phyloP scores from a whole-genome alignment of 1,139 yeast genomes.

The Taiozyma sp. region DNA sequence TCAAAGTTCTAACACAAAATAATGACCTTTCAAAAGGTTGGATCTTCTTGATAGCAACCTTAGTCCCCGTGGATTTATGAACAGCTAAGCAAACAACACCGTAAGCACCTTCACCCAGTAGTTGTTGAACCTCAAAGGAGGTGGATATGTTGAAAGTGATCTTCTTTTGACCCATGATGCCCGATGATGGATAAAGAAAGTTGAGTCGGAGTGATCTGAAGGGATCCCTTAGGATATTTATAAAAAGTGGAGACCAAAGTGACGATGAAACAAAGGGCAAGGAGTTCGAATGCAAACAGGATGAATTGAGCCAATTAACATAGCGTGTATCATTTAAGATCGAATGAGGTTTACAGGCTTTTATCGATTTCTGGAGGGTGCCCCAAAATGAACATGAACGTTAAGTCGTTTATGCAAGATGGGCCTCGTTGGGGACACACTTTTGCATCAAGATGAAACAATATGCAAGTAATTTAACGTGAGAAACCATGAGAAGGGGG shows the following conservation, averaged over 20 bases:
- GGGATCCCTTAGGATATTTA: neutral
- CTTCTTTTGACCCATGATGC: slow-evolving; percentile 30
- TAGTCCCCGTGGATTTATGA: slow-evolving; percentile 66
- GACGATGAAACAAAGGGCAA: neutral
- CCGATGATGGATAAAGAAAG: neutral
- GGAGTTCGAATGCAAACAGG: neutral
- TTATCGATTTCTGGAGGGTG: neutral
- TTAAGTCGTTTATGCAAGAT: neutral
- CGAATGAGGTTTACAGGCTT: neutral
- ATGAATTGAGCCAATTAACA: neutral
- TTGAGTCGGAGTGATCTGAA: neutral
- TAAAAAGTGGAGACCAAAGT: neutral
- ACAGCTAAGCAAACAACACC: slow-evolving; percentile 94
- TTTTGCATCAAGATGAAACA: neutral
- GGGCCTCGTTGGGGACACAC: neutral
- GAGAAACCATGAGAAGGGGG: neutral
- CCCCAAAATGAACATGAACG: neutral
- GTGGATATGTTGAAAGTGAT: slow-evolving; percentile 84
- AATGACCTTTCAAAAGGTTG: slow-evolving; percentile 86
- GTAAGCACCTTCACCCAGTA: slow-evolving; percentile 96
- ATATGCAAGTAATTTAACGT: neutral
- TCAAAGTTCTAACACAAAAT: slow-evolving; percentile 79
- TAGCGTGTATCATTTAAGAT: neutral
- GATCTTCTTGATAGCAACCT: slow-evolving; percentile 91
- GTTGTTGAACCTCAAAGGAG: slow-evolving; percentile 77